Percentiles rank a stretch among this genome's conserved stretches.
Conservation (phyloP, 495 filamentous ascomycete species). For the Aspergillus ostianus region DNA sequence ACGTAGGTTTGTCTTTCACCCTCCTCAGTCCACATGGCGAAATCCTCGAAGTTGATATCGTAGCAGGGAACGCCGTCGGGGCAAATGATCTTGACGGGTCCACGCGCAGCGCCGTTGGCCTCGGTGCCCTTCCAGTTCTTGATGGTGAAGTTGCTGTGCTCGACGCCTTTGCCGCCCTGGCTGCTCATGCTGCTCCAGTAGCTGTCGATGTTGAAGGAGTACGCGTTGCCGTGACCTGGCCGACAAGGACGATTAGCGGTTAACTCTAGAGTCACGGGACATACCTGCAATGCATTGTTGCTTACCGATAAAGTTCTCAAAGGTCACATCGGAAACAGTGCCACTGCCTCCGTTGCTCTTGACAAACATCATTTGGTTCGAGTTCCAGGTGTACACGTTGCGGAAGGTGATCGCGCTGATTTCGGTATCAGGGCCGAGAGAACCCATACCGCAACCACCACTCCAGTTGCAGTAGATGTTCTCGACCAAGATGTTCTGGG, state of each 20-base stretch:
- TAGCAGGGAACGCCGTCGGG: conserved; percentile 49
- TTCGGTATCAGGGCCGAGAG: conserved; percentile 33
- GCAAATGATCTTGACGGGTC: conserved; percentile 51
- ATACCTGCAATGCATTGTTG: neutral
- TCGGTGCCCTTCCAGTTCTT: conserved; percentile 58
- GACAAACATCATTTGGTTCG: conserved; percentile 64
- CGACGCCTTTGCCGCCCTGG: conserved; percentile 45
- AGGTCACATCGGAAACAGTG: conserved; percentile 35
- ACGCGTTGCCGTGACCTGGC: conserved; percentile 50
- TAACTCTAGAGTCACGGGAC: conserved; percentile 2
- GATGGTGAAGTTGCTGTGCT: conserved; percentile 51
- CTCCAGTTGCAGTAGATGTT: conserved; percentile 59
- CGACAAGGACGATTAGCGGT: conserved; percentile 21
- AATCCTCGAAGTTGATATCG: conserved; percentile 51
- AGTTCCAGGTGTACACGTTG: conserved; percentile 51
- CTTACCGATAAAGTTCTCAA: conserved; percentile 58
- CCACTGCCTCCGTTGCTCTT: conserved; percentile 59
- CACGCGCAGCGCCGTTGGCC: conserved; percentile 46
- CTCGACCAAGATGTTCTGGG: conserved; percentile 53
- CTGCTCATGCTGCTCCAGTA: conserved; percentile 46
- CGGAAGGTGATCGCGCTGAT: conserved; percentile 50
- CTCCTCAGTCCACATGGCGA: conserved; percentile 59
- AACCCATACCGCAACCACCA: conserved; percentile 55
- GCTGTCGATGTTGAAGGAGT: conserved; percentile 54
- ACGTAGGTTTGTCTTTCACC: conserved; percentile 43